Conservation (phyloP, 176 grass and related monocot species). For the Dendrocalamus sinicus region DNA sequence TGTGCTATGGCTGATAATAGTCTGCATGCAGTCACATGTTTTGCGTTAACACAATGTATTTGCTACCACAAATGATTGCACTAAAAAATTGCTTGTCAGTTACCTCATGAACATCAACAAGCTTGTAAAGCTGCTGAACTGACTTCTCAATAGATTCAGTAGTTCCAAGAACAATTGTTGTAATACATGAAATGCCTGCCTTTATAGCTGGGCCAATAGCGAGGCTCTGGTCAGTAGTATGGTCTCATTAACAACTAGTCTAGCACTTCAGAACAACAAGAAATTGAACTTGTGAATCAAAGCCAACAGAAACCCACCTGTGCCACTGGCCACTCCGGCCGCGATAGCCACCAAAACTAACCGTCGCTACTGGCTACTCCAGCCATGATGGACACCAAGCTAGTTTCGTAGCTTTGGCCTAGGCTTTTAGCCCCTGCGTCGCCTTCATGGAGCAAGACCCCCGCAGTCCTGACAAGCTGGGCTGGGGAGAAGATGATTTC, state of each 20-base stretch:
- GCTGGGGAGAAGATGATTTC: no score
- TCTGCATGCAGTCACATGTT: not conserved
- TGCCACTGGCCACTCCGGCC: no score
- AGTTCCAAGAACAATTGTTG: conserved; percentile 84
- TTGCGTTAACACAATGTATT: conserved; percentile 24
- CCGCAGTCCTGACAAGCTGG: no score
- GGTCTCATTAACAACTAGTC: conserved; percentile 23
- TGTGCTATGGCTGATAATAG: no score
- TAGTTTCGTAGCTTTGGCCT: no score
- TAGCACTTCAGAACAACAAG: conserved; percentile 10
- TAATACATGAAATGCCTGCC: conserved; percentile 63
- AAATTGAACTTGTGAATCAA: no score
- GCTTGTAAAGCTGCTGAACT: conserved; percentile 88
- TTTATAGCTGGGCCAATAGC: conserved; percentile 56
- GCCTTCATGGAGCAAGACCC: no score
- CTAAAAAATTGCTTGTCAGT: conserved; percentile 17
- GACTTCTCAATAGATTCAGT: conserved; percentile 84
- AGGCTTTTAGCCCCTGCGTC: no score
- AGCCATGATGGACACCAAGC: no score
- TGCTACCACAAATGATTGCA: not conserved
- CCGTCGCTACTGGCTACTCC: no score
- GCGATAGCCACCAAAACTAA: no score
- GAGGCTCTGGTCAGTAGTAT: conserved; percentile 66
- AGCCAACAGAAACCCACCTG: no score
- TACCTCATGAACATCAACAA: conserved; percentile 89